Evolutionary conservation across 1,284 basidiomycete genomes (phyloP), one percentile per base, ranked within the genome.

Genomic region (Ganoderma meredithae): DNA sequence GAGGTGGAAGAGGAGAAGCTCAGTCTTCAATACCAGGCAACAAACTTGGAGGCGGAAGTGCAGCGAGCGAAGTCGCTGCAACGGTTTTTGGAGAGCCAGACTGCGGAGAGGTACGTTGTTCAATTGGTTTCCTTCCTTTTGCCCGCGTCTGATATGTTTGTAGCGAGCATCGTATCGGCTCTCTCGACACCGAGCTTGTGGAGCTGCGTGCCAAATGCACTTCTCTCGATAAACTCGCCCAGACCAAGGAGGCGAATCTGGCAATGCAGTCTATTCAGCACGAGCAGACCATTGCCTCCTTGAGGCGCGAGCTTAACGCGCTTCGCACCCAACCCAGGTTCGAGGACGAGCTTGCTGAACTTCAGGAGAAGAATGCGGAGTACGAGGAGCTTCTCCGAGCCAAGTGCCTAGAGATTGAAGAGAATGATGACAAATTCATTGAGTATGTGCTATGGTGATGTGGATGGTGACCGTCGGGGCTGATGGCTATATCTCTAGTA

Each of bases 351-450:
- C 76, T 93, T 10, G 79, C 80, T 2, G 88, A 91, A 66, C 82
- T 93, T 40, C 85, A 89, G 74, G 90, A 91, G 76, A 87, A 86
- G 72, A 90, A 90, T 73, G 83, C 81, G 43, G 90, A 93, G 75
- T 90, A 93, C 86, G 92, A 94, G 72, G 86, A 88, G 55, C 80
- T 92, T 55, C 80, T 94, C 39, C 83, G 83, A 66, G 81, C 79
- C 44, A 94, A 93, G 78, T 91, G 88, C 71, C 78, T 83, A n/a
- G 92, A 94, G 79, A 92, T 94, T 68, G 92, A 94, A 76, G 90
- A 91, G 72, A 92, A 93, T 67, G 92, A 94, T 72, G 93, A 94
- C 76, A 87, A 87, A 52, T 87, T 89, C 68, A 87, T 94, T 67
- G 90, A 90, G 92, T 94, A 79, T 73, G 92, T 85, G 27, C 13